Conservation (phyloP, 2,329 filamentous ascomycete species). For the Akanthomyces dipterigenus region DNA sequence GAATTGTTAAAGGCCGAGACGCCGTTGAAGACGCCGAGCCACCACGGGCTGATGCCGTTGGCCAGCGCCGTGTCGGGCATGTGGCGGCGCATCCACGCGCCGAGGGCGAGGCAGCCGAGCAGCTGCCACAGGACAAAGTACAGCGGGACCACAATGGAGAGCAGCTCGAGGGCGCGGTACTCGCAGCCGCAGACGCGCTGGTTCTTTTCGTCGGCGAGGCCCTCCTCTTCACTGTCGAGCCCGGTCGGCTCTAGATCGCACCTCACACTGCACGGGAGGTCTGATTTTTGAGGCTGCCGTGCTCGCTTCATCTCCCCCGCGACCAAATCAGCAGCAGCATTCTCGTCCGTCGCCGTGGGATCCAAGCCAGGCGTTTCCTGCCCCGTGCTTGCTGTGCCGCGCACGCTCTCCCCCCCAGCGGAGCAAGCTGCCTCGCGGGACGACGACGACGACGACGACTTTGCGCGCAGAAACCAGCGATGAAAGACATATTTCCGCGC, state of each 20-base stretch:
- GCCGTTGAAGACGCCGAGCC: slow-evolving; percentile 61
- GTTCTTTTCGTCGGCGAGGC: slow-evolving; percentile 45
- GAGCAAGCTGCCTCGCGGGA: background rate
- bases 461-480: slow-evolving; percentile 47
- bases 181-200: slow-evolving; percentile 56
- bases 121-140: slow-evolving; percentile 57
- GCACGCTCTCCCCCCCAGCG: background rate
- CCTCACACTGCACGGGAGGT: background rate
- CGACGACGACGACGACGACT: too few relatives aligned
- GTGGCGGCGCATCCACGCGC: slow-evolving; percentile 52
- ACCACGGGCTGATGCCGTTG: slow-evolving; percentile 60
- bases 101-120: slow-evolving; percentile 51
- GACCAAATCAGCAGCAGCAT: background rate
- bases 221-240: slow-evolving; percentile 18
- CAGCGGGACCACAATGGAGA: slow-evolving; percentile 52
- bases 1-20: slow-evolving; percentile 65
- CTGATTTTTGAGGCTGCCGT: background rate
- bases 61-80: slow-evolving; percentile 38
- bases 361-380: background rate
- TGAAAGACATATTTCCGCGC: slow-evolving; percentile 57
- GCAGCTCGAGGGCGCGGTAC: slow-evolving; percentile 54
- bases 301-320: background rate
- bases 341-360: background rate
- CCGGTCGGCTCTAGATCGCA: background rate
- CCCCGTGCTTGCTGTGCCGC: too few relatives aligned